Evolutionary conservation across 331 rosid species (phyloP), one percentile per base, ranked within the genome.

Genomic region (Rosa hybrid): DNA sequence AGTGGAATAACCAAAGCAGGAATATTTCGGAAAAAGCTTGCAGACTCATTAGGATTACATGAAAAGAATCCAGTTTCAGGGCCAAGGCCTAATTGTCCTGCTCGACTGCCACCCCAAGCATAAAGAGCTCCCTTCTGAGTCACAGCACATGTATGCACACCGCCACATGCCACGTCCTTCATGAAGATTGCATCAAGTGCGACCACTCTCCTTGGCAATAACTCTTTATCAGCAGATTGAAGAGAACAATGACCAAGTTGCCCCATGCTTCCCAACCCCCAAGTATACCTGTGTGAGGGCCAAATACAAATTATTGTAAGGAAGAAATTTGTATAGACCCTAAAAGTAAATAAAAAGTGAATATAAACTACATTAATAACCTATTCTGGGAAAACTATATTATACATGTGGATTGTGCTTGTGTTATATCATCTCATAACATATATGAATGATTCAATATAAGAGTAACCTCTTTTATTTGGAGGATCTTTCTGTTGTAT

Each of bases 171-270:
- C 53, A 89, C 86, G 44, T 85, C 90, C 81, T 82, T 91, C 51
- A 92, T 80, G 77, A 72, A 45, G 81, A 90, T 82, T 74, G 88
- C 92, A 78, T 92, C 92, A 63, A 94, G 96, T 65, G 97, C 85
- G 78, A 90, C 97, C 81, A 94, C 97, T 87, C 92, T 87, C 91
- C 98, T 88, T 17, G 98, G 98, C 46, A 94, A 65, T 79, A 94
- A 84, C 86, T 94, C 98, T 81, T 91, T 94, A 50, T 91, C 92
- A 14, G 92, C 97, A 48, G 80, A 89, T 83, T 91, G 98, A 38
- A 92, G 97, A 60, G 97, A 94, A 85, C 96, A 90, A 83, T 94
- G 97, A 77, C 98, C 97, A n/a, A 94, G 97, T 80, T 94, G 98
- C 67, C 98, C 98, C 97, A 92, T 89, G 80, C 75, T 91, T 83